A percentile compares a stretch with the other conserved stretches of the same genome.
phyloP scores from a whole-genome alignment of 2,329 filamentous ascomycete species.

The Dactylella cylindrospora region DNA sequence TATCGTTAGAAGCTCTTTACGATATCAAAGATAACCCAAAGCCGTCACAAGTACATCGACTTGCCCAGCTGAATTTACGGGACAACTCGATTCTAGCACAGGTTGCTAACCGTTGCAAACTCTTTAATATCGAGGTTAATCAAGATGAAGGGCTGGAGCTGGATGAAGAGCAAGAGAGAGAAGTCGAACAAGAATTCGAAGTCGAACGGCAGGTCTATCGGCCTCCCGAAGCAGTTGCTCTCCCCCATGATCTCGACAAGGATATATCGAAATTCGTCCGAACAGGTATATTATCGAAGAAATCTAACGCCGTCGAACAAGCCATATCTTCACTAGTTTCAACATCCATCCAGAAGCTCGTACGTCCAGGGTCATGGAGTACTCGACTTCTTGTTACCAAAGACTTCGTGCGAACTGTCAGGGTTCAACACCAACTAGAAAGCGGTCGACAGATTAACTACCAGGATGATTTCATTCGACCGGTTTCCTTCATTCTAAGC shows the following conservation, averaged over 20 bases:
- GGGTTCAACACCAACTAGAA: conserved; percentile 13
- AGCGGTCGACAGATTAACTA: conserved; percentile 40
- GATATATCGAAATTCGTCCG: conserved; percentile 43
- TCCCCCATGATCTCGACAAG: conserved; percentile 54
- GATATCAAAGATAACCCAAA: conserved; percentile 45
- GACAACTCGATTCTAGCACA: conserved; percentile 42
- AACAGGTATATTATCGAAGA: conserved; percentile 35
- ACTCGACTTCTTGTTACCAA: conserved; percentile 55
- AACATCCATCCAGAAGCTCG: conserved; percentile 13
- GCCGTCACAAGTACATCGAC: conserved; percentile 39
- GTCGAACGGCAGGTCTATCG: conserved; percentile 61
- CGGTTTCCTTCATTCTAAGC: conserved; percentile 50
- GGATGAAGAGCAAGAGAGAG: conserved; percentile 69
- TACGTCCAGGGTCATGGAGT: conserved; percentile 52
- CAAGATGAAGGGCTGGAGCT: conserved; percentile 5
- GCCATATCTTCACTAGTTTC: conserved; percentile 15
- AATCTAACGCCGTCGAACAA: conserved; percentile 42
- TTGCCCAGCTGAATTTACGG: conserved; percentile 6
- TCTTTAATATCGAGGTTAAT: conserved; percentile 50
- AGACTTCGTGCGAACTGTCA: conserved; percentile 59
- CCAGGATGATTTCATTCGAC: conserved; percentile 57
- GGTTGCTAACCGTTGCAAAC: conserved; percentile 50
- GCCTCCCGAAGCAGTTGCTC: conserved; percentile 51
- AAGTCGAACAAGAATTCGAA: conserved; percentile 66
- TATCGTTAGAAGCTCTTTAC: conserved; percentile 60